Evolutionary conservation across 305 asterid genomes (phyloP), one percentile per base, ranked within the genome.

Genomic region (Rubia balearica): DNA sequence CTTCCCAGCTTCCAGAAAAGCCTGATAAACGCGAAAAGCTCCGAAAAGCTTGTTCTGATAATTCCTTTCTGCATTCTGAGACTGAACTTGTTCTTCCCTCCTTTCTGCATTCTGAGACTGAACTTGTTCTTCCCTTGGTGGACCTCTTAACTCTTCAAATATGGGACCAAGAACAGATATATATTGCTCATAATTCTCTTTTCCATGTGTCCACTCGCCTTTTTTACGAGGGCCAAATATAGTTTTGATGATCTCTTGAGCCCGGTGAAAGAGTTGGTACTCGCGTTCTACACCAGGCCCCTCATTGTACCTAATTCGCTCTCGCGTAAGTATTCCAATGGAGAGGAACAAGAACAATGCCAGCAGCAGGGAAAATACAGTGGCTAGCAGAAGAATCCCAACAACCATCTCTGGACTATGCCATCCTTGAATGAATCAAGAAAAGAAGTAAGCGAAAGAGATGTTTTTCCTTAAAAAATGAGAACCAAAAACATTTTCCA

Each of bases 141-240:
- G 60, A n/a, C 60, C 60, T 53, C 60, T 53, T 53, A 53, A 22
- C 60, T 53, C 60, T 17, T 53, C 60, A n/a, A 53, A 53, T 53
- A 53, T 7, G 24, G 60, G 60, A 53, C 60, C 60, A 53, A 53
- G 60, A 22, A 53, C 4, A n/a, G 24, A 3, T 17, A 17, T 0
- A n/a, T 53, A 1, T 17, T 3, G 10, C 4, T 10, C 6, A n/a
- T 53, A 53, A 6, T 17, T 78, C 13, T 80, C 73, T 77, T 82
- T 87, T 63, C 82, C 88, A 96, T 96, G 88, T 64, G 93, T 85
- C 99, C 99, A 94, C 46, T 85, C 95, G 76, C 99, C 99, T 83
- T 94, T 75, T 79, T 94, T 94, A 11, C 98, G 98, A 0, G 96
- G 99, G 71, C 99, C 97, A 57, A 94, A 74, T 33, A 95, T 88